Percentiles rank a stretch among this genome's conserved stretches.
Evolutionary conservation across 2,329 filamentous ascomycete genomes (phyloP).

Genomic region (Exophiala viscosa): DNA sequence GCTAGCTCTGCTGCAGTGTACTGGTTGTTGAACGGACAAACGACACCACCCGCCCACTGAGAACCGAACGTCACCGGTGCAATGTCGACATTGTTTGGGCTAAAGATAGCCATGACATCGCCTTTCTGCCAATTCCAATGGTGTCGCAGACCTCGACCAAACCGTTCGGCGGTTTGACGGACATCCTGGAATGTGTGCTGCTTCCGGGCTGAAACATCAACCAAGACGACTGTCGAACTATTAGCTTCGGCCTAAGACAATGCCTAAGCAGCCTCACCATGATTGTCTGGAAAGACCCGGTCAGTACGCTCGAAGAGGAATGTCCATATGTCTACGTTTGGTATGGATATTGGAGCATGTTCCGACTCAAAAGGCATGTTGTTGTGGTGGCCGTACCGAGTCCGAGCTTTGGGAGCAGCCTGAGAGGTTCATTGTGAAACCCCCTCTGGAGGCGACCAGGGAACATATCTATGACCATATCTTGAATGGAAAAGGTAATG

Average conservation of each 20-base stretch:
- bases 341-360: slow-evolving; percentile 64
- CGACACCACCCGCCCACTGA: slow-evolving; percentile 75
- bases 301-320: slow-evolving; percentile 69
- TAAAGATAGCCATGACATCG: slow-evolving; percentile 77
- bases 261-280: slow-evolving; percentile 51
- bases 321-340: slow-evolving; percentile 71
- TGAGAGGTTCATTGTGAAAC: neutral
- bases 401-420: neutral
- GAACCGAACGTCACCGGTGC: slow-evolving; percentile 71
- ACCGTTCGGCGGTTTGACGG: slow-evolving; percentile 63
- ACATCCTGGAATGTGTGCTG: slow-evolving; percentile 68
- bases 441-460: neutral
- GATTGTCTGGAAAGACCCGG: slow-evolving; percentile 64
- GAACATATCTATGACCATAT: neutral
- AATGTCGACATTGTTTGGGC: slow-evolving; percentile 78
- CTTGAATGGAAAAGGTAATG: neutral
- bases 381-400: neutral
- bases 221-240: slow-evolving; percentile 16
- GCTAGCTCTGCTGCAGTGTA: slow-evolving; percentile 80
- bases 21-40: slow-evolving; percentile 78
- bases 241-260: neutral
- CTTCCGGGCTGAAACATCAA: slow-evolving; percentile 55
- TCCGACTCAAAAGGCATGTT: slow-evolving; percentile 67
- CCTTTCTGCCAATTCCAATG: slow-evolving; percentile 66
- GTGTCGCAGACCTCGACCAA: slow-evolving; percentile 72